Evolutionary conservation across 495 filamentous ascomycete genomes (phyloP).

Genomic region (Xylaria sp.): DNA sequence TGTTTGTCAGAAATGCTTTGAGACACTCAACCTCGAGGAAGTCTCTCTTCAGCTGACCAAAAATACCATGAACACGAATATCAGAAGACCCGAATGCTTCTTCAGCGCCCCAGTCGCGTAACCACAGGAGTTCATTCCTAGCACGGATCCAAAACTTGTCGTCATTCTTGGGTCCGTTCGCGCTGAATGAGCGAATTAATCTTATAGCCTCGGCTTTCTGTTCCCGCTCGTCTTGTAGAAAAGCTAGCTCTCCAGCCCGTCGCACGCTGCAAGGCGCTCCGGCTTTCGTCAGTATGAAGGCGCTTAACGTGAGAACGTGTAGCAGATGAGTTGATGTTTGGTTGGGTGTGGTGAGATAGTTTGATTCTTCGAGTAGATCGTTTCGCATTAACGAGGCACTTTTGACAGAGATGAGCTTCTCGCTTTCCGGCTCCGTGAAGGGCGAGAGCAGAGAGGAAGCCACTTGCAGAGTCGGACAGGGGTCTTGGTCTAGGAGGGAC

Average conservation of each 20-base stretch:
- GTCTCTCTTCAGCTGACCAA: constrained; percentile 69
- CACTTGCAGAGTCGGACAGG: constrained; percentile 51
- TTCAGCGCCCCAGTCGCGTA: constrained; percentile 76
- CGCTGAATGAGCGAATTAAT: constrained; percentile 62
- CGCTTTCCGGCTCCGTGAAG: constrained; percentile 41
- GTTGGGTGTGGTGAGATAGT: constrained; percentile 71
- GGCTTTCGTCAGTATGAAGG: constrained; percentile 66
- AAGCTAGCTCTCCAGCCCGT: constrained; percentile 63
- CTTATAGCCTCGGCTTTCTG: constrained; percentile 70
- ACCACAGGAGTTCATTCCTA: constrained; percentile 77
- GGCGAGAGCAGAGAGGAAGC: constrained; percentile 52
- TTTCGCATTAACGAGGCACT: constrained; percentile 57
- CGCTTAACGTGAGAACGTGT: constrained; percentile 71
- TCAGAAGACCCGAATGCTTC: constrained; percentile 36
- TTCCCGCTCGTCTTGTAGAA: constrained; percentile 65
- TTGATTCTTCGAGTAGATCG: constrained; percentile 65
- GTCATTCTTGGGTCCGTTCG: constrained; percentile 61
- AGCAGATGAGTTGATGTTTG: constrained; percentile 67
- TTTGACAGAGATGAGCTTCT: constrained; percentile 42
- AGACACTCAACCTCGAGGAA: constrained; percentile 77
- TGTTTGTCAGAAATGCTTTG: constrained; percentile 72
- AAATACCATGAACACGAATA: constrained; percentile 63
- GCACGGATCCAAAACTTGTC: constrained; percentile 71
- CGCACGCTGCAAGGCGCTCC: constrained; percentile 67
- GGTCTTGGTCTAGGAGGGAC: constrained; percentile 65